Percentiles rank a stretch among this genome's conserved stretches.
Conservation (phyloP, 116 monocot genomes). For the Zostera marina region DNA sequence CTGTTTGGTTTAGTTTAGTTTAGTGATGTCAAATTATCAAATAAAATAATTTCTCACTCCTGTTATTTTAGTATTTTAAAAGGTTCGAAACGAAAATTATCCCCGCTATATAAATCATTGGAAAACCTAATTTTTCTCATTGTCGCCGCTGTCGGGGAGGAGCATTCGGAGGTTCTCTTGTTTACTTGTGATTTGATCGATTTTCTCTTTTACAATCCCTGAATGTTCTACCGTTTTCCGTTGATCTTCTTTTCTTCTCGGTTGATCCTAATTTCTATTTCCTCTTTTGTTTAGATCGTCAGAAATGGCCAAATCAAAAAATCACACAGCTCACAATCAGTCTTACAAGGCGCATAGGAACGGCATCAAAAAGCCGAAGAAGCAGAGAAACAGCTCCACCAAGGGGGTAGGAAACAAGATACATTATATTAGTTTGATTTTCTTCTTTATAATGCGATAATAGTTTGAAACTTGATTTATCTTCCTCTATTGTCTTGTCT, state of each 20-base stretch:
- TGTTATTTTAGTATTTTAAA: background rate
- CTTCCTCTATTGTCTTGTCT: background rate
- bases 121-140: background rate
- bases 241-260: background rate
- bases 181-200: background rate
- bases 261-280: background rate
- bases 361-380: slow-evolving; percentile 72
- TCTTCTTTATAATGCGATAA: background rate
- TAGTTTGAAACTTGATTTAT: background rate
- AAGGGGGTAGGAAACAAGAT: slow-evolving; percentile 32
- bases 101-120: background rate
- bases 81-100: background rate
- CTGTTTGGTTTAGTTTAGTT: too few relatives aligned
- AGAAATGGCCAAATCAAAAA: slow-evolving; percentile 78
- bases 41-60: background rate
- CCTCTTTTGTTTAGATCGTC: background rate
- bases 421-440: background rate
- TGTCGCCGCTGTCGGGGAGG: background rate
- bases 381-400: slow-evolving; percentile 55
- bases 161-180: too few relatives aligned
- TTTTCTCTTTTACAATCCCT: background rate
- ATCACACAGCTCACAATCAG: slow-evolving; percentile 86
- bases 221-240: background rate
- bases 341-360: slow-evolving; percentile 75
- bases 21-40: too few relatives aligned